A percentile compares a stretch with the other conserved stretches of the same genome.
These are phyloP conservation scores for Vigna radiata DNA, from an alignment of 306 rosid genomes.

Conservation along the genomic window DNA sequence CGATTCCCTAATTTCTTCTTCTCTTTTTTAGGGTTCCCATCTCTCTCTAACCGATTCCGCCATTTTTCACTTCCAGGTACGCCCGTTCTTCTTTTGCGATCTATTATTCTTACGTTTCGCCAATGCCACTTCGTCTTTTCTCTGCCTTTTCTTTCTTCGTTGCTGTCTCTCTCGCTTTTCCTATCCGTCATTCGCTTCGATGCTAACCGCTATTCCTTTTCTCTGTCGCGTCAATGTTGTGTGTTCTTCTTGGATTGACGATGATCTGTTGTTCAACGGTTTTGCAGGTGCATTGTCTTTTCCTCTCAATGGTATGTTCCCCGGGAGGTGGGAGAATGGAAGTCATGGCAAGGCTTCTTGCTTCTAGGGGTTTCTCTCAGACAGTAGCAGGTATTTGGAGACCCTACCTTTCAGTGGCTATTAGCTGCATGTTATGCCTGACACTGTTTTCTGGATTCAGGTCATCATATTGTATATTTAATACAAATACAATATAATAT, in stretches of 20 bases:
- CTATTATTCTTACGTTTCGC: neutral
- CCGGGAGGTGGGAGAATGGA: constrained; percentile 86
- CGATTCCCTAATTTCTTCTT: constrained; percentile 6
- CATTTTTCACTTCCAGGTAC: constrained; percentile 32
- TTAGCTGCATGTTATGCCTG: neutral
- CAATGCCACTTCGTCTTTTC: neutral
- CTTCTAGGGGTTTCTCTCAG: constrained; percentile 64
- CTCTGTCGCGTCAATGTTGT: no score
- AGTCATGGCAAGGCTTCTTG: constrained; percentile 78
- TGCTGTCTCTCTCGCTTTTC: neutral
- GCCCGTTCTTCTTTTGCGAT: neutral
- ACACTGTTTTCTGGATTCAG: constrained; percentile 20
- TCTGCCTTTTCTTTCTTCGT: neutral
- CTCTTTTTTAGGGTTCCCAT: constrained; percentile 29
- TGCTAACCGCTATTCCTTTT: neutral
- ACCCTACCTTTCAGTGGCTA: neutral
- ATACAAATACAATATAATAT: neutral
- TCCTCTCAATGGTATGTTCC: constrained; percentile 61
- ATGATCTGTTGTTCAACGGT: neutral
- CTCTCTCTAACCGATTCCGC: neutral
- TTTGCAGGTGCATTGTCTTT: constrained; percentile 33
- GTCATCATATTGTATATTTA: neutral
- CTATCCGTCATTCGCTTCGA: neutral
- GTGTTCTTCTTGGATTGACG: constrained; percentile 4
- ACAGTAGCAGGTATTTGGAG: constrained; percentile 59